Evolutionary conservation across 345 rosid genomes (phyloP).

Genomic region (Citrus australasica): DNA sequence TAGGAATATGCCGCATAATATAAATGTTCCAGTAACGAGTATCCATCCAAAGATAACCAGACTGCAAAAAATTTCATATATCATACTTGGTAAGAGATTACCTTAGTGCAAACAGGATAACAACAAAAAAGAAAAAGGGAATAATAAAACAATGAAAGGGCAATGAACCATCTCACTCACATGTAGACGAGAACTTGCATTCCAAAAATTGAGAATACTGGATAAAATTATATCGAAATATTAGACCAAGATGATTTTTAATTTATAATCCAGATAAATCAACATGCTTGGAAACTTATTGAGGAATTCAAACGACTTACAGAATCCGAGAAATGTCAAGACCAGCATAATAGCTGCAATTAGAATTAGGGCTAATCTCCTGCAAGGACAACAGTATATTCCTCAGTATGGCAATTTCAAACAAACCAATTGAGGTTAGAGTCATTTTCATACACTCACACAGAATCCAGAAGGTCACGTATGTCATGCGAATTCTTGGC

Average conservation of each 20-base stretch:
- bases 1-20: constrained; percentile 82
- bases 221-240: constrained; percentile 7
- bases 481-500: constrained; percentile 54
- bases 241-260: not conserved
- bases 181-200: constrained; percentile 74
- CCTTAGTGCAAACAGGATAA: not conserved
- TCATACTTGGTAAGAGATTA: not conserved
- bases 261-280: not conserved
- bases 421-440: not conserved
- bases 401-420: not conserved
- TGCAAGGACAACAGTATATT: constrained; percentile 27
- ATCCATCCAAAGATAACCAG: constrained; percentile 86
- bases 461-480: constrained; percentile 59
- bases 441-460: constrained; percentile 37
- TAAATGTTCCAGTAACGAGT: constrained; percentile 85
- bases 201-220: constrained; percentile 78
- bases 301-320: constrained; percentile 40
- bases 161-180: constrained; percentile 42
- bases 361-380: constrained; percentile 67
- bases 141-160: not conserved
- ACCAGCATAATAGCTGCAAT: constrained; percentile 75
- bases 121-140: not conserved
- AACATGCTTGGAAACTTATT: not conserved
- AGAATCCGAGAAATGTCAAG: constrained; percentile 69
- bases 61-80: constrained; percentile 39